Evolutionary conservation across 2,329 filamentous ascomycete genomes (phyloP).

Genomic region (Didymella exigua): DNA sequence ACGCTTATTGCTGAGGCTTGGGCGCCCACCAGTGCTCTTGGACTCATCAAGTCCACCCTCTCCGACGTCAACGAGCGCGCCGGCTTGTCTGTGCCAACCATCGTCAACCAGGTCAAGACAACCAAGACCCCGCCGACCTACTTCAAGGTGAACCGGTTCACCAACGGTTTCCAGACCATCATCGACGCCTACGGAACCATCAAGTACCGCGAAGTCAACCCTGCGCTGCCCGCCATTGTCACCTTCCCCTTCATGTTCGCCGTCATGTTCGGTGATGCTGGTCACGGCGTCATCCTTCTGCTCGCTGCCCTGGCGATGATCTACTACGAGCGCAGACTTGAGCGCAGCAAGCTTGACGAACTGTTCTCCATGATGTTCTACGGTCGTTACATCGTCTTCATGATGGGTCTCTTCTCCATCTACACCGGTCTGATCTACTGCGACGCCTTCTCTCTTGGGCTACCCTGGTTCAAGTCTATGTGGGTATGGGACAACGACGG

Average conservation of each 20-base stretch:
- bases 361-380: conserved; percentile 99
- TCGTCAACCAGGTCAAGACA: conserved; percentile 96
- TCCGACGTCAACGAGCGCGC: conserved; percentile 97
- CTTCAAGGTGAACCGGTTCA: conserved; percentile 98
- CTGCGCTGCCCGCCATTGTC: conserved; percentile 90
- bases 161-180: conserved; percentile 97
- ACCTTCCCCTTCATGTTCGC: conserved; percentile 99
- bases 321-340: conserved; percentile 87
- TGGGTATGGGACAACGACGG: conserved; percentile 83
- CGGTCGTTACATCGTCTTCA: conserved; percentile 95
- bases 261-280: conserved; percentile 99
- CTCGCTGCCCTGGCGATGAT: conserved; percentile 88
- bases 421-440: conserved; percentile 98
- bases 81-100: conserved; percentile 94
- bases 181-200: conserved; percentile 98
- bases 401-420: conserved; percentile 97
- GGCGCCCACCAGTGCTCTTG: conserved; percentile 90
- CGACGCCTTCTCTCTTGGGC: conserved; percentile 91
- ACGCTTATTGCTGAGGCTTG: conserved; percentile 97
- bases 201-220: conserved; percentile 97
- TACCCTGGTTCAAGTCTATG: conserved; percentile 86
- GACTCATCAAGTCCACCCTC: conserved; percentile 87
- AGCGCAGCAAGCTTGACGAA: conserved; percentile 89
- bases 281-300: conserved; percentile 90
- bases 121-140: conserved; percentile 98